Percentiles rank a stretch among this genome's conserved stretches.
These are phyloP conservation scores for Ustilago crameri DNA, from an alignment of 1,284 basidiomycete species.

Conservation along the genomic window DNA sequence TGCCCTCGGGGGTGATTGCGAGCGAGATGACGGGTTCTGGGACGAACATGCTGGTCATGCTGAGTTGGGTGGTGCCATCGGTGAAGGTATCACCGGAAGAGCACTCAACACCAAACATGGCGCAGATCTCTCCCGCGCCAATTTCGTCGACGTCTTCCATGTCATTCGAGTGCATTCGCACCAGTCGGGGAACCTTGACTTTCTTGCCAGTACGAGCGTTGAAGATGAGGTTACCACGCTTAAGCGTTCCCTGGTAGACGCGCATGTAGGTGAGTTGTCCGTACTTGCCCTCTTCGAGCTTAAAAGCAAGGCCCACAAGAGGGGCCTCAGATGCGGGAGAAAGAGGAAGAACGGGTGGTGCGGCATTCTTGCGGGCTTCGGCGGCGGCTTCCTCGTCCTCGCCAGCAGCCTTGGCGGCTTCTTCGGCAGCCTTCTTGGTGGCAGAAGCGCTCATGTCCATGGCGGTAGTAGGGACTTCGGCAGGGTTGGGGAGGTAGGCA, in stretches of 20 bases:
- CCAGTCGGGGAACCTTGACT: constrained; percentile 96
- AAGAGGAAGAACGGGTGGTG: constrained; percentile 56
- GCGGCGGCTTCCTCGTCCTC: constrained; percentile 52
- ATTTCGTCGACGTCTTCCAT: constrained; percentile 98
- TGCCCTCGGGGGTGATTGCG: constrained; percentile 88
- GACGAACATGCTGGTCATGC: constrained; percentile 93
- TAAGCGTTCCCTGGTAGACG: constrained; percentile 95
- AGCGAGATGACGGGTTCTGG: constrained; percentile 98
- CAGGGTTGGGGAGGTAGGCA: constrained; percentile 91
- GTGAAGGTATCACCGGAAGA: constrained; percentile 98
- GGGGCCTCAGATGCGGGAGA: constrained; percentile 74
- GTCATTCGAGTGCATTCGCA: constrained; percentile 98
- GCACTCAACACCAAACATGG: constrained; percentile 99
- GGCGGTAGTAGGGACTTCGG: constrained; percentile 82
- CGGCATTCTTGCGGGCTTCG: constrained; percentile 54
- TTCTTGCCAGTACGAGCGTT: constrained; percentile 96
- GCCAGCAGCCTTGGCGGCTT: constrained; percentile 49
- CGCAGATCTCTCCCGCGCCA: constrained; percentile 98
- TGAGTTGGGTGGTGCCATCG: constrained; percentile 65
- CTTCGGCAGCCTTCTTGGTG: constrained; percentile 54
- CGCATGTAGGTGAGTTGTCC: constrained; percentile 99
- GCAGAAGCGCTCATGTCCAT: constrained; percentile 80
- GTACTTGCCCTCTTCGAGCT: constrained; percentile 96
- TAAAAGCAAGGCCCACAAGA: constrained; percentile 95
- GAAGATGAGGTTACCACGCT: constrained; percentile 85